Percentiles rank a stretch among this genome's conserved stretches.
phyloP scores from a whole-genome alignment of 2,329 filamentous ascomycete genomes.

The Penicillium sp. region DNA sequence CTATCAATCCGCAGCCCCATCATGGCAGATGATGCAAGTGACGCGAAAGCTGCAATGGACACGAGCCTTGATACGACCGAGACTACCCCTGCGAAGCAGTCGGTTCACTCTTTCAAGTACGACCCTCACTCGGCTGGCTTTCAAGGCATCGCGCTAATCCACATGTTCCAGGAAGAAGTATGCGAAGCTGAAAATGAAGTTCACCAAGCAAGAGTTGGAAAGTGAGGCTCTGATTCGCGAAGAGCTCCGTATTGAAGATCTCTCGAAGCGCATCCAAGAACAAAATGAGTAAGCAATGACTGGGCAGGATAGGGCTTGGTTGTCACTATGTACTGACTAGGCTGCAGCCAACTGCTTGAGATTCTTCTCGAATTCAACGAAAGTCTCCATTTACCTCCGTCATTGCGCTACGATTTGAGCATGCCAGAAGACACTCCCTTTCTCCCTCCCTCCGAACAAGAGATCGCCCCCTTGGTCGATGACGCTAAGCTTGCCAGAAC shows the following conservation, averaged over 20 bases:
- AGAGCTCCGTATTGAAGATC: constrained; percentile 73
- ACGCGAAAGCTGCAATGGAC: constrained; percentile 23
- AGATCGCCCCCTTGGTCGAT: constrained; percentile 27
- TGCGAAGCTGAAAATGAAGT: constrained; percentile 74
- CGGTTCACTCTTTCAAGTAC: constrained; percentile 63
- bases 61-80: constrained; percentile 28
- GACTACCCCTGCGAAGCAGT: constrained; percentile 44
- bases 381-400: constrained; percentile 66
- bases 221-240: constrained; percentile 59
- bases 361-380: constrained; percentile 86
- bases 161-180: constrained; percentile 68
- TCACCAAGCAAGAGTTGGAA: constrained; percentile 69
- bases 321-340: constrained; percentile 7
- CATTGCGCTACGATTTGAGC: constrained; percentile 67
- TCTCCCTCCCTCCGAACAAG: constrained; percentile 43
- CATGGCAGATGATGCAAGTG: constrained; percentile 32
- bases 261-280: constrained; percentile 75
- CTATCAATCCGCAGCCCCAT: constrained; percentile 4
- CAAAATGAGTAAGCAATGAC: constrained; percentile 72
- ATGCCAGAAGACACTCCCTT: constrained; percentile 40
- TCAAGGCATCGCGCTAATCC: constrained; percentile 10
- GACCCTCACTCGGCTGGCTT: constrained; percentile 6
- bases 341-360: constrained; percentile 72
- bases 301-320: not conserved
- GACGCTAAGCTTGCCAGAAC: constrained; percentile 30